A percentile compares a stretch with the other conserved stretches of the same genome.
Evolutionary conservation across 176 grass and related monocot genomes (phyloP).

Genomic region (Oryza nivara): DNA sequence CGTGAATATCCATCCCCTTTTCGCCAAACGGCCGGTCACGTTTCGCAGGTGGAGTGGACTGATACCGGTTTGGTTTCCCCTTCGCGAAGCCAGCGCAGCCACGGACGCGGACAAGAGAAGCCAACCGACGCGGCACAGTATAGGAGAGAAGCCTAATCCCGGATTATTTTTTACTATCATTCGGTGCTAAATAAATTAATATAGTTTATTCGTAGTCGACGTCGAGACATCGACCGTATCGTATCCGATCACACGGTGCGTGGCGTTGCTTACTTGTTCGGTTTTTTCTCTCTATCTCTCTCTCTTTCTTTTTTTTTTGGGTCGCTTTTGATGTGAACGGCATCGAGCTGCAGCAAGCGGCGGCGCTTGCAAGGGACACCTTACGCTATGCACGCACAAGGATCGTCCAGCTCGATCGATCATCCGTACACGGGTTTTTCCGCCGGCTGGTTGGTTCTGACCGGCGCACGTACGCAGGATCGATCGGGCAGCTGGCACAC

Average conservation of each 20-base stretch:
- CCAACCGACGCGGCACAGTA: background rate
- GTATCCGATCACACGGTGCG: background rate
- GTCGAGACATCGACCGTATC: background rate
- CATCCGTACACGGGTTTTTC: background rate
- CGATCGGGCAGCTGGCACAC: background rate
- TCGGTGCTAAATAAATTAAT: background rate
- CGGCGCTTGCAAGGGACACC: background rate
- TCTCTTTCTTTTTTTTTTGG: too few species aligned
- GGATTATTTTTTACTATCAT: background rate
- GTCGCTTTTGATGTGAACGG: background rate
- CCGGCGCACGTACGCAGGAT: background rate
- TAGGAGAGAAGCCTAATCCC: background rate
- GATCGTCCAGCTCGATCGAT: too few species aligned
- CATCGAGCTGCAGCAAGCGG: background rate
- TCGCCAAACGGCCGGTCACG: background rate
- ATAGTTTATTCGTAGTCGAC: background rate
- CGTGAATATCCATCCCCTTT: background rate
- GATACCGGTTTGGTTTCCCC: too few species aligned
- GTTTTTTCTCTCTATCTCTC: too few species aligned
- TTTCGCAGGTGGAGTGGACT: background rate
- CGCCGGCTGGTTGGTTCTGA: background rate
- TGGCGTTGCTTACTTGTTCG: too few species aligned
- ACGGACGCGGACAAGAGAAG: background rate
- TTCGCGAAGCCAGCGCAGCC: background rate
- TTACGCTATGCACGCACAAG: too few species aligned